Conservation (phyloP, 768 basidiomycete species). For the Scleroderma bovista region DNA sequence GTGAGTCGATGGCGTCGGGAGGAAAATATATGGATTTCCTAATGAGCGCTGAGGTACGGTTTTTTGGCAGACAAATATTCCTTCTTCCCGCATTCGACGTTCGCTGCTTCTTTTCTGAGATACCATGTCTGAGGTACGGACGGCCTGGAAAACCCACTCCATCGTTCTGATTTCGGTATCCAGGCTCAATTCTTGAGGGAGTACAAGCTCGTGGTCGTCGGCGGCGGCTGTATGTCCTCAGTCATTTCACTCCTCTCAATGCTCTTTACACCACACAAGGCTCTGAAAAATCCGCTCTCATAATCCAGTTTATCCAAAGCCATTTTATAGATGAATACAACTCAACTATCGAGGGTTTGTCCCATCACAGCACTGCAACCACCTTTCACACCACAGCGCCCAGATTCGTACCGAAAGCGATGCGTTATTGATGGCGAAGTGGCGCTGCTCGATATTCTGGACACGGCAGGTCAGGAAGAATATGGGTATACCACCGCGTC, state of each 20-base stretch:
- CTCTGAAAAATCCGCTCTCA: constrained; percentile 82
- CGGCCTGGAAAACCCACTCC: not conserved
- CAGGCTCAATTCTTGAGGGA: constrained; percentile 90
- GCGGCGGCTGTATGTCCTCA: constrained; percentile 79
- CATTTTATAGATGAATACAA: constrained; percentile 92
- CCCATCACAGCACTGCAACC: no score
- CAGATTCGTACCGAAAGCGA: constrained; percentile 96
- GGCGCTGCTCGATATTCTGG: constrained; percentile 93
- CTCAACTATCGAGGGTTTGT: constrained; percentile 87
- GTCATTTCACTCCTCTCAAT: constrained; percentile 13
- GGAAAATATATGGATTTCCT: no score
- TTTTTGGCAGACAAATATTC: no score
- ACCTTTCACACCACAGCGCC: not conserved
- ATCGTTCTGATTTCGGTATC: not conserved
- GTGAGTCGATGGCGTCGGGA: no score
- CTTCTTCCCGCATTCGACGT: constrained; percentile 1
- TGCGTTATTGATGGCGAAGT: constrained; percentile 97
- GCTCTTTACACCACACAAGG: constrained; percentile 15
- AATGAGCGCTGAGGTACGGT: no score
- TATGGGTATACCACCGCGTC: constrained; percentile 62
- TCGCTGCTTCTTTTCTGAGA: constrained; percentile 1
- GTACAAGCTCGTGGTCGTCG: constrained; percentile 98
- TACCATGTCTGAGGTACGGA: constrained; percentile 28
- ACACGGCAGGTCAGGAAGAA: constrained; percentile 98
- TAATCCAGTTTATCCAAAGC: constrained; percentile 97